Percentiles rank a stretch among this genome's conserved stretches.
Conservation (phyloP, 2,329 filamentous ascomycete genomes). For the Podosphaera leucotricha region DNA sequence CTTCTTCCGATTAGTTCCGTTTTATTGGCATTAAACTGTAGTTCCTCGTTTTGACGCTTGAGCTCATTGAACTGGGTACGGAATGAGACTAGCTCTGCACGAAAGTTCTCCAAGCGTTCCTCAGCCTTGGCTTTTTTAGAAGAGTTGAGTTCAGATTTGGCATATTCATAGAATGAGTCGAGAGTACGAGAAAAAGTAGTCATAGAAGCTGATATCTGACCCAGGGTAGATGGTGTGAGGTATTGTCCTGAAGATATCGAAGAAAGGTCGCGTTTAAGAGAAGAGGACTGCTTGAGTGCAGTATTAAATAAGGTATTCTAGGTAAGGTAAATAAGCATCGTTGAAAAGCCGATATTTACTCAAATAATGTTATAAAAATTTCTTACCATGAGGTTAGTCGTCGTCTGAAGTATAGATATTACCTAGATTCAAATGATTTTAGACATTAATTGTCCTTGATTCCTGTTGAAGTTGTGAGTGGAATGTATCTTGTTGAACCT, state of each 20-base stretch:
- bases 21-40: slow-evolving; percentile 39
- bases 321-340: slow-evolving; percentile 3
- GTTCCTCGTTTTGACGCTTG: slow-evolving; percentile 56
- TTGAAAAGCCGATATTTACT: background rate
- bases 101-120: slow-evolving; percentile 69
- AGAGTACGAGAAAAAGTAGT: slow-evolving; percentile 68
- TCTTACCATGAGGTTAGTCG: background rate
- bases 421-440: no score
- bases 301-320: slow-evolving; percentile 73
- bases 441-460: no score
- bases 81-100: slow-evolving; percentile 59
- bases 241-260: slow-evolving; percentile 35
- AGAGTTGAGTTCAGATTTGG: slow-evolving; percentile 69
- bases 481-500: no score
- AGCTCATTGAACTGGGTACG: slow-evolving; percentile 53
- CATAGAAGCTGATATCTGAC: slow-evolving; percentile 56
- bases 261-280: slow-evolving; percentile 54
- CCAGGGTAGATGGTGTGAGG: slow-evolving; percentile 36
- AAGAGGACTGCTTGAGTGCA: slow-evolving; percentile 61
- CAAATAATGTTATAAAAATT: background rate
- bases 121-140: slow-evolving; percentile 81
- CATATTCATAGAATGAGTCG: slow-evolving; percentile 71
- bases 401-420: no score
- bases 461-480: no score
- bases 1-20: slow-evolving; percentile 67